phyloP scores from a whole-genome alignment of 2,329 filamentous ascomycete species.

The Ascochyta fabae region DNA sequence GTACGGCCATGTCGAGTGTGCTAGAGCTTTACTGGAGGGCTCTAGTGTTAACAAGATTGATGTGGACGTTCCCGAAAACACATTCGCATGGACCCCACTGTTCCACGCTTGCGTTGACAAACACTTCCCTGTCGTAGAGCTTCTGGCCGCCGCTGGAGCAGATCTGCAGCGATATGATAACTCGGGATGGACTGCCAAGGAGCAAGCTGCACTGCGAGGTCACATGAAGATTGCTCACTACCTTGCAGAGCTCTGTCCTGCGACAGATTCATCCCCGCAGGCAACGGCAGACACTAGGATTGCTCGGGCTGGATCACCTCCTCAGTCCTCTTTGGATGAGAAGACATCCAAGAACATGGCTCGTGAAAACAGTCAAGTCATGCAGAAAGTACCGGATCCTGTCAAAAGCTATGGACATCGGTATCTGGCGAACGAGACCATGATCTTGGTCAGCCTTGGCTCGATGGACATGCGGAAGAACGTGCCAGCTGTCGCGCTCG shows the following conservation, averaged over 20 bases:
- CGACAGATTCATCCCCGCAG: conserved; percentile 34
- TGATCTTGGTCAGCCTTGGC: conserved; percentile 90
- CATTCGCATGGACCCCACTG: conserved; percentile 93
- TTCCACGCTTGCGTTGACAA: conserved; percentile 93
- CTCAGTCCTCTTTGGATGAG: conserved; percentile 65
- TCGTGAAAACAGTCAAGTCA: conserved; percentile 44
- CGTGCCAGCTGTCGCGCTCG: conserved; percentile 80
- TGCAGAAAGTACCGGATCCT: conserved; percentile 69
- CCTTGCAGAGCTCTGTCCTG: conserved; percentile 65
- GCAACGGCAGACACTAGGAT: conserved; percentile 36
- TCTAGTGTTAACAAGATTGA: conserved; percentile 74
- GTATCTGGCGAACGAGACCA: conserved; percentile 85
- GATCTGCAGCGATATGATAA: conserved; percentile 77
- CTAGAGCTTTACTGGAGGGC: conserved; percentile 74
- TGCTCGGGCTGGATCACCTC: conserved; percentile 51
- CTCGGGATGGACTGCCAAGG: conserved; percentile 92
- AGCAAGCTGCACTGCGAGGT: conserved; percentile 89
- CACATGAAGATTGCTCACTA: conserved; percentile 80
- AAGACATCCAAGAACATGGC: conserved; percentile 49
- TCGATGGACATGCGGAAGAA: conserved; percentile 93
- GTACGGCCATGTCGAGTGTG: conserved; percentile 83
- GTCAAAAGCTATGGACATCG: conserved; percentile 96
- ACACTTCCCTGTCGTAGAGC: conserved; percentile 73
- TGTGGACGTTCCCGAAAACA: conserved; percentile 78
- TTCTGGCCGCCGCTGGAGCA: conserved; percentile 79